Evolutionary conservation across 2,329 filamentous ascomycete species (phyloP), one percentile per base, ranked within the genome.

Genomic region (Penicillium sp.): DNA sequence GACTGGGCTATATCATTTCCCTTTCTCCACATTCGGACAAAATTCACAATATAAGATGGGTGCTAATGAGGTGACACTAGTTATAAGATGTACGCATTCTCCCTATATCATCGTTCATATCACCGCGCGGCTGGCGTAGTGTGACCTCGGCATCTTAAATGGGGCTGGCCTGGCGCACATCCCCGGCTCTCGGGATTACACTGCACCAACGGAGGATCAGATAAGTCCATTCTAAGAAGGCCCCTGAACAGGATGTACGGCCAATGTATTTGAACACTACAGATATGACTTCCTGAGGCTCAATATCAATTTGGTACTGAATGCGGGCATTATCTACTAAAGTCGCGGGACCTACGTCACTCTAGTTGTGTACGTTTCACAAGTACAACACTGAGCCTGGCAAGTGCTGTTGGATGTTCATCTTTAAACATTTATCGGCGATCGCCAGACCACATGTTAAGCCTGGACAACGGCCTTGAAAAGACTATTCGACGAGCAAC

Each of bases 131-230:
- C 16, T 48, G 27, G 35, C 25, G 33, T 43, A 27, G 22, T 36
- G 36, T 49, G 36, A 45, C 47, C 41, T 46, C 41, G 41, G 47
- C 35, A 43, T 43, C 38, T 18, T 11, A 36, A 36, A 30, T 36
- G 22, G 38, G 25, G 18, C 31, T 13, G 16, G 39, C 22, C 14
- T 22, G 7, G 37, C 31, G 31, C 46, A 30, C 43, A 31, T 22
- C 27, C 33, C 46, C 46, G 46, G 19, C 34, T 43, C 6, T 37
- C 39, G 46, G 43, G 43, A 46, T 48, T 43, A 48, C 33, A 48
- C 45, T 10, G 28, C 35, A 16, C 28, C 40, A 27, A n/a, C 5
- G 13, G 29, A 25, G 38, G 46, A 49, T 49, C 39, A 43, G 33
- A 49, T 49, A 46, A 40, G 13, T 11, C n/a, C 25, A 6, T 30